Conservation (phyloP, 345 rosid genomes). For the Hypericum perforatum region DNA sequence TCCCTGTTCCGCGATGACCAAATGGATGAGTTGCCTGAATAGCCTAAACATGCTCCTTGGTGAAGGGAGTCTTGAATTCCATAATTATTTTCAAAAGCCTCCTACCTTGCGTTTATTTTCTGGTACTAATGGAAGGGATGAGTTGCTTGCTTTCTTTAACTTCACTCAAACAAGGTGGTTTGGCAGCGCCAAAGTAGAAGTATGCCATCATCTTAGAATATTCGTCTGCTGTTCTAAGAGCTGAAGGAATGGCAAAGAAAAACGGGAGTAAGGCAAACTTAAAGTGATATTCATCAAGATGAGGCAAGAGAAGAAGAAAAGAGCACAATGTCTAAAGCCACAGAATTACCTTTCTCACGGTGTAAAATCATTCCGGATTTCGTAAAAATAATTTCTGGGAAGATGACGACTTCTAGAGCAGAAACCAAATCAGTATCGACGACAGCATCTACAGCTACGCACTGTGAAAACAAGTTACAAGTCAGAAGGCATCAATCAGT, state of each 20-base stretch:
- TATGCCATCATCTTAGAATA: constrained; percentile 78
- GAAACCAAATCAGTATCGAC: constrained; percentile 59
- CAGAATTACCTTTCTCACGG: constrained; percentile 63
- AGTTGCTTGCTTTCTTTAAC: constrained; percentile 33
- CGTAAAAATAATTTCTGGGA: constrained; percentile 74
- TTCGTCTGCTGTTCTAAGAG: constrained; percentile 55
- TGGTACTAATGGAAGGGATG: constrained; percentile 39
- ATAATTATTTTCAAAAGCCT: too few species aligned
- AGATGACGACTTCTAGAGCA: constrained; percentile 52
- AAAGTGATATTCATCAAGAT: neutral
- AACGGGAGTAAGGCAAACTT: neutral
- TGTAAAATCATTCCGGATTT: constrained; percentile 78
- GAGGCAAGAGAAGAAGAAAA: neutral
- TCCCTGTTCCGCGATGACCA: too few species aligned
- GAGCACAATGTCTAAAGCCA: neutral
- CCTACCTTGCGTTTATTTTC: constrained; percentile 4
- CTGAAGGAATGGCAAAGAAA: constrained; percentile 27
- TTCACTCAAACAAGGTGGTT: constrained; percentile 49
- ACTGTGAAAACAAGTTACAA: constrained; percentile 24
- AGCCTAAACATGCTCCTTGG: too few species aligned
- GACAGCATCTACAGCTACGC: constrained; percentile 82
- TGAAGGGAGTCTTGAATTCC: too few species aligned
- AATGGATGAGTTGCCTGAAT: too few species aligned
- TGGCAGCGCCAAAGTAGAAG: constrained; percentile 84
- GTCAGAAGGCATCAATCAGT: constrained; percentile 1